Evolutionary conservation across 2,329 filamentous ascomycete genomes (phyloP), one percentile per base, ranked within the genome.

Genomic region (Trichophyton rubrum): DNA sequence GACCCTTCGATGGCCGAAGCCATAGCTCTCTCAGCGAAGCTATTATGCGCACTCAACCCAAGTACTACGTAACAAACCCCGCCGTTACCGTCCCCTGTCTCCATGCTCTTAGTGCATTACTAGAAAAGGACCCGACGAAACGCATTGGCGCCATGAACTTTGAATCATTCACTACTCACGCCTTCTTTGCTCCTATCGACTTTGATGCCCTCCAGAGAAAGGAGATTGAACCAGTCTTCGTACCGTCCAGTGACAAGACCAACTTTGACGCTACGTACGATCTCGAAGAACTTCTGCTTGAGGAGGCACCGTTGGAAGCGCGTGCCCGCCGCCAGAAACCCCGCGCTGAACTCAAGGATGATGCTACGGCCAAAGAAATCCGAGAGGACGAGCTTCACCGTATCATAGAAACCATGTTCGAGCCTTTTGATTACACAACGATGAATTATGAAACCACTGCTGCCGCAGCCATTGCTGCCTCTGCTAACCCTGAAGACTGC

Each of bases 261-360:
- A 99, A 99, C 72, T 99, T 99, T 66, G 93, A 99, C 73, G 93
- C 93, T 3, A 99, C 93, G 0, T 97, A 99, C 71, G 93, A 99
- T 73, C 77, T 99, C 58, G 93, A 99, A 71, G 93, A 99, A 72
- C 74, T 99, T 20, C 76, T 99, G 1, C 75, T 99, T 51, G 93
- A 99, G 73, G 93, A 99, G 72, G 93, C 93, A 11, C 93, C 93
- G 0, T 77, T 99, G 3, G 93, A 99, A 74, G 93, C 93, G 60
- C 82, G 93, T 68, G 90, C 93, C 58, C 83, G 93, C 66, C 85
- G 92, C 70, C 93, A 97, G 73, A 96, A 97, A 73, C 93, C 93
- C 1, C 82, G 93, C 64, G 91, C 95, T 65, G 86, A 89, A 66
- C 78, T 99, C 70, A 92, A 93, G 73, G 90, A 95, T 2, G 92